Evolutionary conservation across 306 rosid genomes (phyloP), one percentile per base, ranked within the genome.

Genomic region (Spatholobus suberectus): DNA sequence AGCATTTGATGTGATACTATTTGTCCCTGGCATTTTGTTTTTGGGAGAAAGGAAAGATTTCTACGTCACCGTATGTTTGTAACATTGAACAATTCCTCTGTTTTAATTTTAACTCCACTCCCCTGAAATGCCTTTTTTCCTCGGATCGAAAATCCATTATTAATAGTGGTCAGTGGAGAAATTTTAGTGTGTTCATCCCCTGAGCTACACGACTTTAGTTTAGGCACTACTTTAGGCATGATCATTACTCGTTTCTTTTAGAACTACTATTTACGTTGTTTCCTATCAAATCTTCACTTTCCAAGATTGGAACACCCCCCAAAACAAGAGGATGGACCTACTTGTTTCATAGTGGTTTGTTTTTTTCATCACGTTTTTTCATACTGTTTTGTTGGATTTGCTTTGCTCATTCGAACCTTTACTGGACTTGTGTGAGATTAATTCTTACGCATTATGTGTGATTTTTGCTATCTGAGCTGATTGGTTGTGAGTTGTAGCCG

Each of bases 1-100:
- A 57, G 32, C 58, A 74, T 74, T 74, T 73, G 47, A 37, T 71
- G 3, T 1, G 57, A 72, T 77, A 57, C 49, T 37, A 21, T 44
- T 57, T 51, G 24, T 77, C 26, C 8, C 15, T 35, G 71, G 14
- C 24, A 35, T 17, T 4, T 3, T 21, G 1, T 38, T 70, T 61
- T 61, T 54, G 2, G 23, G 8, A 35, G 26, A 72, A 37, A 72
- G 62, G 43, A 71, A 32, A 8, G 41, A 29, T 14, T 8, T n/a
- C 35, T 34, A 17, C 46, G 41, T 11, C 9, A 15, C 27, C 24
- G 6, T 49, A 3, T 46, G 70, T 72, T 44, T 73, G 21, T 70
- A 15, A 44, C 6, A 18, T 23, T 6, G 38, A 17, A 44, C 5
- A 58, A 55, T 20, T 7, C 68, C 17, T 69, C 20, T 46, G 40